Conservation (phyloP, 768 basidiomycete genomes). For the Tulasnella sp. region DNA sequence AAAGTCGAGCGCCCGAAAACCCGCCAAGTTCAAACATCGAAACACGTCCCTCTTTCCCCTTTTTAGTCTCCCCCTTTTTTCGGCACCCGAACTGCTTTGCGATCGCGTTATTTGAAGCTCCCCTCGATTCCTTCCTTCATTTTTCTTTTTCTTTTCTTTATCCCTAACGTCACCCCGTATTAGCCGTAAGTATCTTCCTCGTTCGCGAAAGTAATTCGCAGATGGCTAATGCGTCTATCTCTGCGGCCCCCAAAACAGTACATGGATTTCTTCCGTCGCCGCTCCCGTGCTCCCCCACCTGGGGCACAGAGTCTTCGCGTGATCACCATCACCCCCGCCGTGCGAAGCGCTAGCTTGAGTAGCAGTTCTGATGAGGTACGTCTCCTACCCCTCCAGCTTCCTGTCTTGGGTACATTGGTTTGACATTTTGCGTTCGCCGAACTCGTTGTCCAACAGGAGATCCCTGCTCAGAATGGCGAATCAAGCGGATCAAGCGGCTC, state of each 20-base stretch:
- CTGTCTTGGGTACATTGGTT: too few species aligned
- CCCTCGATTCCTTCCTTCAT: background rate
- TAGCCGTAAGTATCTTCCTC: background rate
- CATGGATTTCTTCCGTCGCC: background rate
- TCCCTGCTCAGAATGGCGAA: background rate
- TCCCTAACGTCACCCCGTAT: background rate
- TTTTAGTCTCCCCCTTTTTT: background rate
- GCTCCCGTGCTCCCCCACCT: background rate
- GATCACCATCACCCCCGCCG: background rate
- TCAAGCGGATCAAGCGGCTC: background rate
- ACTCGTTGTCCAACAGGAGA: background rate
- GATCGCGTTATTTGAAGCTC: background rate
- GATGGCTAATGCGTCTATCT: background rate
- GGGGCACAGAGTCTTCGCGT: background rate
- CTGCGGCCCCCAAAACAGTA: background rate
- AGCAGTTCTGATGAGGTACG: background rate
- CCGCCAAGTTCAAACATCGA: background rate
- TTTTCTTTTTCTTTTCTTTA: background rate
- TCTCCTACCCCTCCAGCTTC: background rate
- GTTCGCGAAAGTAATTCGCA: background rate
- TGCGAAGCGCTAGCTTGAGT: background rate
- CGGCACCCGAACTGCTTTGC: background rate
- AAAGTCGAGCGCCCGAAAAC: background rate
- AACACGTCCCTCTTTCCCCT: background rate
- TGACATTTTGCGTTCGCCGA: background rate